Evolutionary conservation across 2,329 filamentous ascomycete genomes (phyloP).

Genomic region (Phaeophleospora eucalypticola): DNA sequence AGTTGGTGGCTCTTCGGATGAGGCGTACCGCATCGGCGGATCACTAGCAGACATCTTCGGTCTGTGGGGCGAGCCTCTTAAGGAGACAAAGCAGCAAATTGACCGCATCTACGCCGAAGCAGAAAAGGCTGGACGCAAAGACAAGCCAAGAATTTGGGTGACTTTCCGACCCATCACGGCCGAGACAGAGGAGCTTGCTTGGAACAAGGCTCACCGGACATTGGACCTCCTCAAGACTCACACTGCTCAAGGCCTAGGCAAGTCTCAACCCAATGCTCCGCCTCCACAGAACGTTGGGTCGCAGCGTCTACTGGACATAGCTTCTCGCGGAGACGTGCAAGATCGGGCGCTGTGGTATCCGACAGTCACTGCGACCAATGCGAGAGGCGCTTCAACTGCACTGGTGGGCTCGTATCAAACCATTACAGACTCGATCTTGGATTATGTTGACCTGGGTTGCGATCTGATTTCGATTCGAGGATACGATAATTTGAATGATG

Average conservation of each 20-base stretch:
- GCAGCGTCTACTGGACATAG: constrained; percentile 56
- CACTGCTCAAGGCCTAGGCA: constrained; percentile 25
- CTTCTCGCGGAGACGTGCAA: constrained; percentile 53
- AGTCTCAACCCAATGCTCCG: constrained; percentile 28
- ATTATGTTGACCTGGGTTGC: constrained; percentile 55
- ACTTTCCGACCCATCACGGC: constrained; percentile 60
- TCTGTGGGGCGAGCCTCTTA: constrained; percentile 60
- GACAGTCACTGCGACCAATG: constrained; percentile 58
- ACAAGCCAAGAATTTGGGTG: constrained; percentile 59
- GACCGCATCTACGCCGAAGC: constrained; percentile 57
- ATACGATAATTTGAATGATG: constrained; percentile 59
- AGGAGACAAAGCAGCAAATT: constrained; percentile 61
- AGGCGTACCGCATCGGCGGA: constrained; percentile 58
- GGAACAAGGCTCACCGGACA: constrained; percentile 56
- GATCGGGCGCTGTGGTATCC: constrained; percentile 62
- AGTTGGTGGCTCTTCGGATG: constrained; percentile 56
- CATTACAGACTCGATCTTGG: constrained; percentile 51
- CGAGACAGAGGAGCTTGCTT: constrained; percentile 60
- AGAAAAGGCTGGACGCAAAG: constrained; percentile 52
- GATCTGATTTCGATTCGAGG: constrained; percentile 59
- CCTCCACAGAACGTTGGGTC: constrained; percentile 57
- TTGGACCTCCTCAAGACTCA: constrained; percentile 50
- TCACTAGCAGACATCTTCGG: constrained; percentile 59
- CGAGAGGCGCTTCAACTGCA: constrained; percentile 56
- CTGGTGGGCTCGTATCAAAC: constrained; percentile 54